phyloP scores from a whole-genome alignment of 176 grass and related monocot genomes.

The Echinochloa phyllopogon region DNA sequence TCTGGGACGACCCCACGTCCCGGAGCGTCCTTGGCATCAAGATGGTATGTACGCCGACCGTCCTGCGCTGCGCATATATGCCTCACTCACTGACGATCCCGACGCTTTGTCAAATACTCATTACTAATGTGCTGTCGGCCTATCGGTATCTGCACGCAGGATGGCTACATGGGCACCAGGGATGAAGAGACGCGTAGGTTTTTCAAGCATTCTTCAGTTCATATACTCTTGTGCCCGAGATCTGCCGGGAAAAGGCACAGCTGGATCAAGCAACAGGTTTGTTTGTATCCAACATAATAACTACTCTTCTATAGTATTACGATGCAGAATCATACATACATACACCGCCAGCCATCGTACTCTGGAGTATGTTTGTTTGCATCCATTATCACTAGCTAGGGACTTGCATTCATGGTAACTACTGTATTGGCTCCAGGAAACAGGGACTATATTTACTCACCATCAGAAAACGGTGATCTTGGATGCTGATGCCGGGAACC shows the following conservation, averaged over 20 bases:
- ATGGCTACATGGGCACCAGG: conserved; percentile 88
- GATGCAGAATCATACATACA: too few species aligned
- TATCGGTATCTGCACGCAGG: conserved; percentile 47
- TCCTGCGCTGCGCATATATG: too few species aligned
- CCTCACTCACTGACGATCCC: too few species aligned
- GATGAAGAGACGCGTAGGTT: conserved; percentile 83
- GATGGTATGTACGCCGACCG: too few species aligned
- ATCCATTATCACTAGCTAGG: background rate
- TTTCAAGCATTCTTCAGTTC: conserved; percentile 89
- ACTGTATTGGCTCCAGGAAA: conserved; percentile 66
- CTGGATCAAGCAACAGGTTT: conserved; percentile 72
- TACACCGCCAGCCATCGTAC: too few species aligned
- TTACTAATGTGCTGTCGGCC: too few species aligned
- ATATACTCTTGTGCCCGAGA: conserved; percentile 76
- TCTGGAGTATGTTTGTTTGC: too few species aligned
- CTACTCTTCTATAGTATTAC: too few species aligned
- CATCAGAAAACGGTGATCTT: conserved; percentile 97
- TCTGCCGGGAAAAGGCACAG: conserved; percentile 80
- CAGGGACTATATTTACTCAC: conserved; percentile 88
- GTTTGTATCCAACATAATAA: too few species aligned
- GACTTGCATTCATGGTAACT: conserved; percentile 12
- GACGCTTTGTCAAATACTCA: too few species aligned
- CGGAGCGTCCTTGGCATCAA: conserved; percentile 64
- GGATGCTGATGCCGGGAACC: conserved; percentile 69
- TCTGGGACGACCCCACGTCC: conserved; percentile 93